These are phyloP conservation scores for Suhomyces anneliseae DNA, from an alignment of 1,139 yeast genomes.

Conservation along the genomic window DNA sequence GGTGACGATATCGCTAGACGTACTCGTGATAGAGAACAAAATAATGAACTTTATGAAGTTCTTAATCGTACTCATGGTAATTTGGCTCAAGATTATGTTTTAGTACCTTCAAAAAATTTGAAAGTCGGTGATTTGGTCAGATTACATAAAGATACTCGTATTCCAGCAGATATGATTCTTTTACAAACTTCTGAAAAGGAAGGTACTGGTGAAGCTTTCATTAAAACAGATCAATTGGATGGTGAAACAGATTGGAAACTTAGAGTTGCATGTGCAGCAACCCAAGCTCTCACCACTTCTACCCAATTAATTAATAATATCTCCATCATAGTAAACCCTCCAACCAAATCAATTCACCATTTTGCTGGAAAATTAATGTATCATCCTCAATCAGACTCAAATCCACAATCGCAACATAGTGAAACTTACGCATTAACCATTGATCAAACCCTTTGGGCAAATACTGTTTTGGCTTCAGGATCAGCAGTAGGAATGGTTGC, in stretches of 20 bases:
- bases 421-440: constrained; percentile 69
- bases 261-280: constrained; percentile 68
- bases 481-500: constrained; percentile 83
- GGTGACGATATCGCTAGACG: constrained; percentile 90
- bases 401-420: constrained; percentile 30
- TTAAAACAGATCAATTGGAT: constrained; percentile 95
- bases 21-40: constrained; percentile 86
- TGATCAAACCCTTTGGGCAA: constrained; percentile 97
- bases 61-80: constrained; percentile 37
- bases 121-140: constrained; percentile 86
- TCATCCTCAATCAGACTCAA: constrained; percentile 30
- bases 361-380: constrained; percentile 72
- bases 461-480: constrained; percentile 94
- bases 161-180: constrained; percentile 91
- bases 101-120: constrained; percentile 63
- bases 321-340: constrained; percentile 67
- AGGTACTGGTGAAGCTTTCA: constrained; percentile 80
- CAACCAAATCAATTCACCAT: constrained; percentile 78
- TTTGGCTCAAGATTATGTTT: constrained; percentile 30
- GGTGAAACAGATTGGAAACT: constrained; percentile 99
- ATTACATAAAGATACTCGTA: constrained; percentile 76
- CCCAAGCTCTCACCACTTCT: constrained; percentile 57
- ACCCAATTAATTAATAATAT: constrained; percentile 37
- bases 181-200: constrained; percentile 76
- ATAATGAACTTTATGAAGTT: constrained; percentile 77